Conservation (phyloP, 1,284 basidiomycete genomes). For the Pseudozyma tsukubaensis region DNA sequence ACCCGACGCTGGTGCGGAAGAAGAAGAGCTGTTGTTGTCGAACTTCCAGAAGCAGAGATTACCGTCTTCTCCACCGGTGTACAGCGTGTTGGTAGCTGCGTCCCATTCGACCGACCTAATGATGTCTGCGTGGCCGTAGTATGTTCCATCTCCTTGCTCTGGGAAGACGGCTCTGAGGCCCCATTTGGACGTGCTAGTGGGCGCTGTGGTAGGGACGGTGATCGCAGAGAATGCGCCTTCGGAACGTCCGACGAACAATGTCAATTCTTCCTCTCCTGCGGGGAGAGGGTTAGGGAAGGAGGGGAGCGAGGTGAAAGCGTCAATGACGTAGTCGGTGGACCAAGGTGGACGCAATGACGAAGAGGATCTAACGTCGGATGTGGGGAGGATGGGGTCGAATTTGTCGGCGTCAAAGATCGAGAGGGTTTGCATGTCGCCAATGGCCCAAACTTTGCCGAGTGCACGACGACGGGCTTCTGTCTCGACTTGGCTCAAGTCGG, state of each 20-base stretch:
- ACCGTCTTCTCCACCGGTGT: constrained; percentile 60
- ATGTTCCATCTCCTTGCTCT: constrained; percentile 35
- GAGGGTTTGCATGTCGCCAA: constrained; percentile 68
- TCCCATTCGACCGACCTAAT: constrained; percentile 54
- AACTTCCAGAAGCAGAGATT: constrained; percentile 55
- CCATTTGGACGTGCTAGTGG: constrained; percentile 13
- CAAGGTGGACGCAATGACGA: constrained; percentile 57
- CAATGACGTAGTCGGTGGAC: constrained; percentile 65
- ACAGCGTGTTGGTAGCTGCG: constrained; percentile 31
- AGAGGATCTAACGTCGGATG: constrained; percentile 48
- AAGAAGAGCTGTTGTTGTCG: constrained; percentile 1
- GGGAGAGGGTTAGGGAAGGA: constrained; percentile 22
- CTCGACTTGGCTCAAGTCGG: constrained; percentile 36
- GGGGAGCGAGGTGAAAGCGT: constrained; percentile 36
- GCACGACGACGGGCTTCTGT: constrained; percentile 34
- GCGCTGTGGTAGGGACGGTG: constrained; percentile 15
- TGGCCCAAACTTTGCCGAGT: constrained; percentile 60
- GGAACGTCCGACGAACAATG: constrained; percentile 40
- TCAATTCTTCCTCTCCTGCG: constrained; percentile 9
- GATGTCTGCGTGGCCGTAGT: constrained; percentile 57
- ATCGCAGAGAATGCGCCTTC: constrained; percentile 42
- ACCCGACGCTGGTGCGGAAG: neutral
- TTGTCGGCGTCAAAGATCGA: constrained; percentile 63
- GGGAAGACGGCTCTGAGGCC: constrained; percentile 39
- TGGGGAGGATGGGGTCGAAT: constrained; percentile 53